Evolutionary conservation across 495 filamentous ascomycete species (phyloP).

Genomic region (Annulohypoxylon maeteangense): DNA sequence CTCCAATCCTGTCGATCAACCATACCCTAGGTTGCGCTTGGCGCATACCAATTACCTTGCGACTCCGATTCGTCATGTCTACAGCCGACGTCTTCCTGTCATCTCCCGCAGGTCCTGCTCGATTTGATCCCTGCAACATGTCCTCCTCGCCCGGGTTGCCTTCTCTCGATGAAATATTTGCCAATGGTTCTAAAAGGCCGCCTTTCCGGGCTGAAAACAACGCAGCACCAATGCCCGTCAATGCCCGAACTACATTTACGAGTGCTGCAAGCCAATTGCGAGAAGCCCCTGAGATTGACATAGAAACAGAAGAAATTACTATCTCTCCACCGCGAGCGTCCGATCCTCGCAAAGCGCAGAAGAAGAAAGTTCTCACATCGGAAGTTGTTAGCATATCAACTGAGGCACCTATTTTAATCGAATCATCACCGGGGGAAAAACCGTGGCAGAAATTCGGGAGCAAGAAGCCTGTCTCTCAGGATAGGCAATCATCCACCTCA

Average conservation of each 20-base stretch:
- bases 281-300: slow-evolving; percentile 45
- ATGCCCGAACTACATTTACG: slow-evolving; percentile 51
- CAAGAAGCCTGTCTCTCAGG: slow-evolving; percentile 26
- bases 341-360: slow-evolving; percentile 33
- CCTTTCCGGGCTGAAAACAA: slow-evolving; percentile 49
- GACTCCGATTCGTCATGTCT: slow-evolving; percentile 50
- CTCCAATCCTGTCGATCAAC: slow-evolving; percentile 42
- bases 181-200: slow-evolving; percentile 46
- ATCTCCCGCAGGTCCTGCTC: slow-evolving; percentile 48
- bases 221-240: slow-evolving; percentile 47
- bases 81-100: slow-evolving; percentile 49
- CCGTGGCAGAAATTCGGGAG: slow-evolving; percentile 50
- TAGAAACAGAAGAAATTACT: slow-evolving; percentile 43
- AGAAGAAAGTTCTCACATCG: slow-evolving; percentile 11
- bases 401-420: slow-evolving; percentile 30
- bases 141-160: slow-evolving; percentile 61
- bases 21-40: slow-evolving; percentile 50
- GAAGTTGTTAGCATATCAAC: not conserved
- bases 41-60: slow-evolving; percentile 47
- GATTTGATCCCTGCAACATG: slow-evolving; percentile 43
- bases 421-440: slow-evolving; percentile 47
- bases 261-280: slow-evolving; percentile 54
- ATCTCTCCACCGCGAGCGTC: slow-evolving; percentile 38
- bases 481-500: slow-evolving; percentile 46
- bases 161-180: slow-evolving; percentile 53